Evolutionary conservation across 2,329 filamentous ascomycete genomes (phyloP).

Genomic region (Albophoma yamanashiensis): DNA sequence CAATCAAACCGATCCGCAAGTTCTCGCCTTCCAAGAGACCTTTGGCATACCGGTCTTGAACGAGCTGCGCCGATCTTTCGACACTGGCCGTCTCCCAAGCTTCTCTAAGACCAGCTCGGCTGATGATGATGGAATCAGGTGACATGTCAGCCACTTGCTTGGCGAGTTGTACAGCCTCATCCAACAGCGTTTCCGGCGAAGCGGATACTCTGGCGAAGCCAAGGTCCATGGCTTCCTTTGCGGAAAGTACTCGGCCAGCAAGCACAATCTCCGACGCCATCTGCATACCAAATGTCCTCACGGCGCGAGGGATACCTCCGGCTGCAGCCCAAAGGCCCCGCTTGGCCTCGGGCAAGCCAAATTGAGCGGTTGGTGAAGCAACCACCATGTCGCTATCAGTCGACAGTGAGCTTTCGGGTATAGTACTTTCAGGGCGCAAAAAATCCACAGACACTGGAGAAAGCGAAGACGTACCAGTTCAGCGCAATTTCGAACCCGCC

Average conservation of each 20-base stretch:
- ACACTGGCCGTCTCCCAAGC: conserved; percentile 29
- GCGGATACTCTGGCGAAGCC: conserved; percentile 20
- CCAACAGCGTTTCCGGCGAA: conserved; percentile 25
- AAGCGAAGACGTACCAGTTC: conserved; percentile 31
- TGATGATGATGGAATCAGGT: conserved; percentile 27
- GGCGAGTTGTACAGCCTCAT: conserved; percentile 24
- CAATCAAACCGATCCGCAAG: conserved; percentile 35
- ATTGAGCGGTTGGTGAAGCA: conserved; percentile 37
- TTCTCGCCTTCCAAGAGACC: conserved; percentile 32
- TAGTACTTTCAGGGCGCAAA: neutral
- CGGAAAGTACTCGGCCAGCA: conserved; percentile 32
- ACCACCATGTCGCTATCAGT: conserved; percentile 37
- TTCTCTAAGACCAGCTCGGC: conserved; percentile 24
- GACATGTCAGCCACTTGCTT: conserved; percentile 20
- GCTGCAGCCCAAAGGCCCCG: conserved; percentile 43
- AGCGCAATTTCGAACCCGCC: conserved; percentile 47
- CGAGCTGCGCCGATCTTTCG: conserved; percentile 26
- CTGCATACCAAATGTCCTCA: conserved; percentile 33
- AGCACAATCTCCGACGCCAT: conserved; percentile 38
- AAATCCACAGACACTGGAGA: neutral
- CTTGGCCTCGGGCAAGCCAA: conserved; percentile 42
- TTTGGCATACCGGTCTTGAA: conserved; percentile 27
- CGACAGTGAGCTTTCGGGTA: neutral
- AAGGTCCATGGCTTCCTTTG: conserved; percentile 21
- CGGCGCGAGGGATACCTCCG: conserved; percentile 38